phyloP scores from a whole-genome alignment of 2,329 filamentous ascomycete species.

The Botrytis tulipae region DNA sequence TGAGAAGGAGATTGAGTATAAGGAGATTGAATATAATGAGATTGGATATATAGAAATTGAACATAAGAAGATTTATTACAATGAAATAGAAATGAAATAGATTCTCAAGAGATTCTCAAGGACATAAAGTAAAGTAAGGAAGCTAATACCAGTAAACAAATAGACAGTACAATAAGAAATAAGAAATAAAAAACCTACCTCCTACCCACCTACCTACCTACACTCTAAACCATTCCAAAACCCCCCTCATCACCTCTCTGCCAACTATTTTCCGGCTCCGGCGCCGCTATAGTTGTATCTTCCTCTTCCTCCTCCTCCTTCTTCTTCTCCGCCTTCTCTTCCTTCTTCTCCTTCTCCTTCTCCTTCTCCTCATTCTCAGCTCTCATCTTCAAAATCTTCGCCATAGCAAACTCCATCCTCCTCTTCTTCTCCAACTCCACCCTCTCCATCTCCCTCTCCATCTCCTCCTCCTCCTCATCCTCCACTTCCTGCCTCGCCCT shows the following conservation, averaged over 20 bases:
- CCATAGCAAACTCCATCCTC: background rate
- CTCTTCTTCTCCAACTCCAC: background rate
- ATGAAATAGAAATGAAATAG: no score
- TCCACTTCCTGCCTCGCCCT: background rate
- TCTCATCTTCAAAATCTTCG: background rate
- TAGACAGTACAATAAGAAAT: background rate
- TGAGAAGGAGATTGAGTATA: no score
- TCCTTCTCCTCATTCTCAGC: background rate
- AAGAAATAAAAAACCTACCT: background rate
- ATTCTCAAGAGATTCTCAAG: no score
- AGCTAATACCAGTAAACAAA: background rate
- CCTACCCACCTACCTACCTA: background rate
- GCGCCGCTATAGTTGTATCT: background rate
- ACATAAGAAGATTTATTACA: no score
- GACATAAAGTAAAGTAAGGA: background rate
- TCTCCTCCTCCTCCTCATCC: background rate
- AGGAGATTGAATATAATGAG: no score
- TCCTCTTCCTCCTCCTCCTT: background rate
- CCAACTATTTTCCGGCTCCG: background rate
- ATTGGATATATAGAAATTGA: no score
- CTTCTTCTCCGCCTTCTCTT: fast-evolving
- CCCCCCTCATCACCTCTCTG: background rate
- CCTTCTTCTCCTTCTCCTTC: background rate
- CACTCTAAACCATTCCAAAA: background rate
- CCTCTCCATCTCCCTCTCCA: background rate